Evolutionary conservation across 2,329 filamentous ascomycete species (phyloP), one percentile per base, ranked within the genome.

Genomic region (Raffaelea arxii): DNA sequence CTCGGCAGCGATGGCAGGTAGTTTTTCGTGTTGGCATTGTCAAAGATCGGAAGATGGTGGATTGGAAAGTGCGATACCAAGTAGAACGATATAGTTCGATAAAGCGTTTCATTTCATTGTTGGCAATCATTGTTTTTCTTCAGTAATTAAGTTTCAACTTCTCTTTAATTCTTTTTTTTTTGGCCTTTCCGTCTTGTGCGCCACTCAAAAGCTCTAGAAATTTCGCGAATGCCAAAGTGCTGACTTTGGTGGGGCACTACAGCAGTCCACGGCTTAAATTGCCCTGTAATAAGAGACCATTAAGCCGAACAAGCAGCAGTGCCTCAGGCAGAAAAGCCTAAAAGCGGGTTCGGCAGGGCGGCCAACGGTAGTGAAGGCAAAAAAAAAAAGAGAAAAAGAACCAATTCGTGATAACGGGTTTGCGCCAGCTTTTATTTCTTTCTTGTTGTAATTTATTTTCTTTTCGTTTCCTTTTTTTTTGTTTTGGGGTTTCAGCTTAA

Each of bases 241-340:
- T 30, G 9, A 30, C 27, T 30, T 30, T 9, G 16, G 9, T 30
- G 16, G 27, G 9, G 9, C 9, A 30, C 27, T 30, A 30, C 27
- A 16, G 16, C 9, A 30, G n/a, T n/a, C n/a, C n/a, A n/a, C n/a
- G n/a, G n/a, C n/a, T n/a, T n/a, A n/a, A n/a, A n/a, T n/a, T n/a
- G n/a, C n/a, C n/a, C n/a, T n/a, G n/a, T n/a, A n/a, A 32, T 30
- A 30, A 30, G 9, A 30, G 27, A 30, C 32, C 19, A 36, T 36
- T 36, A 36, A 36, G 32, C 32, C 32, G 32, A 36, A 18, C 32
- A 10, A 16, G 14, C 16, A n/a, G 32, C 19, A 18, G 18, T 42
- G 45, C 45, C 45, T 46, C 22, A 46, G 45, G 45, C 45, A 43
- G 23, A 11, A 43, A 43, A 11, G n/a, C n/a, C n/a, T 3, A 12